Percentiles rank a stretch among this genome's conserved stretches.
Evolutionary conservation across 495 filamentous ascomycete species (phyloP).

Genomic region (Diplogelasinospora grovesii): DNA sequence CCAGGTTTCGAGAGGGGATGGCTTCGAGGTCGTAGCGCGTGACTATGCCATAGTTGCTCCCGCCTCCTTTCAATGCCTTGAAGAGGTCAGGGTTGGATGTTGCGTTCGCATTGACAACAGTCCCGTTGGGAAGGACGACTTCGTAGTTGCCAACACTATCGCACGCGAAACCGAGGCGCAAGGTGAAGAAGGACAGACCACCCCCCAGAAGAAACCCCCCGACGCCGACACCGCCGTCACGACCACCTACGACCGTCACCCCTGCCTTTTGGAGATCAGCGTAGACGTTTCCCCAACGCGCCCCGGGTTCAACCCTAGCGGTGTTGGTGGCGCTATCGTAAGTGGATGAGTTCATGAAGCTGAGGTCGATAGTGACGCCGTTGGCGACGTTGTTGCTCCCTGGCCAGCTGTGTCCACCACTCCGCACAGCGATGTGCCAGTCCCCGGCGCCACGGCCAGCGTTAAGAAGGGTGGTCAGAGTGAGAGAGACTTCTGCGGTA

Average conservation of each 20-base stretch:
- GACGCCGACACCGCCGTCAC: conserved; percentile 48
- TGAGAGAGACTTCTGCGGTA: no score
- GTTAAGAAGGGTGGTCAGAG: no score
- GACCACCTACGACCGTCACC: conserved; percentile 44
- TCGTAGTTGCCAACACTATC: conserved; percentile 48
- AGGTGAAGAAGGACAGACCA: conserved; percentile 43
- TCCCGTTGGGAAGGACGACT: conserved; percentile 36
- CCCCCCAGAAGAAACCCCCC: conserved; percentile 51
- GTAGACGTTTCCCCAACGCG: conserved; percentile 49
- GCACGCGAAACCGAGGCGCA: conserved; percentile 41
- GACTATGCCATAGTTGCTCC: conserved; percentile 55
- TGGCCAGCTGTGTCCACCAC: conserved; percentile 43
- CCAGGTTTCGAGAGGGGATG: conserved; percentile 5
- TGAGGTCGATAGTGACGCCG: conserved; percentile 51
- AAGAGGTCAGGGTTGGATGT: conserved; percentile 38
- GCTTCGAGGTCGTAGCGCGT: conserved; percentile 36
- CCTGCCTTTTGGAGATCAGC: conserved; percentile 33
- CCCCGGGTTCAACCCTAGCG: conserved; percentile 35
- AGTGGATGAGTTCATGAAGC: conserved; percentile 33
- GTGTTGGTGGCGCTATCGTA: conserved; percentile 21
- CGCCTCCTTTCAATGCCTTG: conserved; percentile 49
- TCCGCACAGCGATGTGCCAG: no score
- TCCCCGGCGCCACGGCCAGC: no score
- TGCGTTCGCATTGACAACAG: conserved; percentile 27
- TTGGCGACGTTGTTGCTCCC: conserved; percentile 40